Evolutionary conservation across 108 stramenopile species (phyloP), one percentile per base, ranked within the genome.

Genomic region (Mediolabrus comicus): DNA sequence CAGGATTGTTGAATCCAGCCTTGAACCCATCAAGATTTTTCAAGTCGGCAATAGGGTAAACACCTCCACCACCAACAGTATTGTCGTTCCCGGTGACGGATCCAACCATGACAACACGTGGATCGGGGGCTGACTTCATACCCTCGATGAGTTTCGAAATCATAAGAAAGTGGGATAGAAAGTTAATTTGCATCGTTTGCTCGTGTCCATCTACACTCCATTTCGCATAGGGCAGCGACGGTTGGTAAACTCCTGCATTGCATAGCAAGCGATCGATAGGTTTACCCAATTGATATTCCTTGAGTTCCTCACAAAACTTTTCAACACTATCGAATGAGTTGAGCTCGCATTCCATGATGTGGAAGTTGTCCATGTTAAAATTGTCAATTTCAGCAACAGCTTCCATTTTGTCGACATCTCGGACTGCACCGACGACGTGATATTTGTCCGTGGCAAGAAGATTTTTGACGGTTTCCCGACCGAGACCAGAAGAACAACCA

Each of bases 171-270:
- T 96, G 95, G 9, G 84, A 86, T 49, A 96, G 83, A 53, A 85
- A 92, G 64, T 96, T 96, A 63, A 91, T 90, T 80, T 93, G 92
- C 92, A 96, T 96, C 2, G 91, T 93, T 66, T 93, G 92, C 69
- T 96, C 95, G 57, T 92, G 91, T 30, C 86, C 87, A 73, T 96
- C 95, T 9, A 75, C 77, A 34, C 85, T 87, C 91, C 91, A 96
- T 68, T 93, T 93, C 58, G 95, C 91, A 67, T 96, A 80, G 11
- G 81, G 75, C 19, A 93, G 74, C 9, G 86, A 71, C 9, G 95
- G 95, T 68, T 93, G 95, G 65, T 96, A 96, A 27, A 96, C 86
- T 19, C 91, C 95, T 11, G 95, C 92, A 68, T 96, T 96, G 65
- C 95, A 96, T 51, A 96, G 75, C 49, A 96, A 78, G 17, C 92